phyloP scores from a whole-genome alignment of 352 stramenopile species.

The Globisporangium carolinianum region DNA sequence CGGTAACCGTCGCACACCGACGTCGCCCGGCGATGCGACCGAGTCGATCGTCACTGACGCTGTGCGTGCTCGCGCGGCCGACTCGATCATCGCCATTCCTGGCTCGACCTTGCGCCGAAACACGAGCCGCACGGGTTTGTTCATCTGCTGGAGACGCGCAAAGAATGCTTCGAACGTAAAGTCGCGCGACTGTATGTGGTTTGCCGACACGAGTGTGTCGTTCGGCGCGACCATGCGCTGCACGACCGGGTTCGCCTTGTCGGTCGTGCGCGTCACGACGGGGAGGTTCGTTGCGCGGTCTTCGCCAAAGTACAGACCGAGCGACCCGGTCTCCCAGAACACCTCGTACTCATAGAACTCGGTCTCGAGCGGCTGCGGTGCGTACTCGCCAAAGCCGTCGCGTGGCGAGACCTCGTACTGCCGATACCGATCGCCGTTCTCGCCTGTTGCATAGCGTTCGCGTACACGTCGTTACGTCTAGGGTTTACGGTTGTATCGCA shows the following conservation, averaged over 20 bases:
- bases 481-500: no score
- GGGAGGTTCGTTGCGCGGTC: conserved; percentile 58
- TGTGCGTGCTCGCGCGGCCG: conserved; percentile 8
- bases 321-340: conserved; percentile 69
- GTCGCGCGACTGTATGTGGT: conserved; percentile 57
- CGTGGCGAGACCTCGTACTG: conserved; percentile 34
- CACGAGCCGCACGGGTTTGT: conserved; percentile 72
- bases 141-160: conserved; percentile 73
- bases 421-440: conserved; percentile 3
- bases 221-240: conserved; percentile 63
- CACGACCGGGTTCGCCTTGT: conserved; percentile 61
- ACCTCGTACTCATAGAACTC: conserved; percentile 60
- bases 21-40: conserved; percentile 9
- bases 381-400: conserved; percentile 3
- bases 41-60: conserved; percentile 30
- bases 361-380: conserved; percentile 10
- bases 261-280: conserved; percentile 70
- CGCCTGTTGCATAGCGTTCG: not conserved
- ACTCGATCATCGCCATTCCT: not conserved
- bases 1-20: conserved; percentile 1
- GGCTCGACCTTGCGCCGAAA: conserved; percentile 36
- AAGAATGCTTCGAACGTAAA: conserved; percentile 83
- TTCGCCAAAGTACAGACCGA: conserved; percentile 84
- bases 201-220: conserved; percentile 75
- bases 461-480: no score